A percentile compares a stretch with the other conserved stretches of the same genome.
These are phyloP conservation scores for Citrus unshiu DNA, from an alignment of 345 rosid species.

Conservation along the genomic window DNA sequence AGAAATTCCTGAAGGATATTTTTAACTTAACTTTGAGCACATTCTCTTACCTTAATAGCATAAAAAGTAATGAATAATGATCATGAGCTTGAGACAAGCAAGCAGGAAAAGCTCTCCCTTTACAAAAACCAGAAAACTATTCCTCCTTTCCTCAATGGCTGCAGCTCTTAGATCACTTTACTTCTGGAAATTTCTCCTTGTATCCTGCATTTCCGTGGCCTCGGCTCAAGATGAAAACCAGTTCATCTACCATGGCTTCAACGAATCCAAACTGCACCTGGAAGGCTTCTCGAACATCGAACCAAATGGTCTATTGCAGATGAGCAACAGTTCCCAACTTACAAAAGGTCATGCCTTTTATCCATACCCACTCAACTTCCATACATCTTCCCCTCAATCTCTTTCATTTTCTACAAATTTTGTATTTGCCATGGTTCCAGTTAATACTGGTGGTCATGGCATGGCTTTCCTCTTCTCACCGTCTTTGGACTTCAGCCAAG, in stretches of 20 bases:
- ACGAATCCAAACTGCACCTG: background rate
- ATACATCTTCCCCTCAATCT: constrained; percentile 5
- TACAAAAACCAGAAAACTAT: background rate
- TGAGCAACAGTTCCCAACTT: constrained; percentile 39
- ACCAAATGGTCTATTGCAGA: constrained; percentile 50
- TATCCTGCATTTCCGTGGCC: background rate
- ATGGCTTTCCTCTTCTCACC: constrained; percentile 22
- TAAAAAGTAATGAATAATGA: background rate
- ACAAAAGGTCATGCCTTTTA: constrained; percentile 6
- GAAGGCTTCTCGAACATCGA: constrained; percentile 19
- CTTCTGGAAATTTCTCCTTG: constrained; percentile 5
- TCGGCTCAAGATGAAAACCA: background rate
- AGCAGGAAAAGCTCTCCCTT: background rate
- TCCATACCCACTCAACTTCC: background rate
- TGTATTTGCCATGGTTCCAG: constrained; percentile 26
- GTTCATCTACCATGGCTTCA: constrained; percentile 12
- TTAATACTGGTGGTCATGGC: constrained; percentile 12
- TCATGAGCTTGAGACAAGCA: background rate
- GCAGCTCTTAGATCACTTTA: constrained; percentile 22
- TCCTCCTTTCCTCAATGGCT: constrained; percentile 18
- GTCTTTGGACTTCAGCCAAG: constrained; percentile 3
- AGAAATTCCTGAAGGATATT: background rate
- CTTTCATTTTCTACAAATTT: constrained; percentile 38
- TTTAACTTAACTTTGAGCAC: too few relatives aligned
- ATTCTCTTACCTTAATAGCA: background rate